Evolutionary conservation across 306 rosid genomes (phyloP), one percentile per base, ranked within the genome.

Genomic region (Dalbergia oliveri): DNA sequence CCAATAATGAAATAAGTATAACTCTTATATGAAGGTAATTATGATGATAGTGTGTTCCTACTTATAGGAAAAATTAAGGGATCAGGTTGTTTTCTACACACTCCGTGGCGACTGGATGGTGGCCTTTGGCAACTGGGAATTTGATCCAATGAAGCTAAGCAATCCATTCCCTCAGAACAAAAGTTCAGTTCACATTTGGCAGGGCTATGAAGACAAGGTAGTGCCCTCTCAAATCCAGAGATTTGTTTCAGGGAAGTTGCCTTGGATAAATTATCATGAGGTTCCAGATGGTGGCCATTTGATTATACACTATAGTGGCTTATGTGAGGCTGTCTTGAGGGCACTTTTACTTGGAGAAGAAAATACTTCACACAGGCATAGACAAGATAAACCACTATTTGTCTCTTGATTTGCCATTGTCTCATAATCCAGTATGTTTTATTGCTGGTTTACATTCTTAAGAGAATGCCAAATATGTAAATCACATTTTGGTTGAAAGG

Each of bases 271-370:
- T 64, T 94, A 94, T 56, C 95, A 94, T 83, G 99, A 94, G 83
- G 97, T 94, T 83, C 83, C 87, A 51, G 93, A 94, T 69, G 99
- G 99, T 45, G 99, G 99, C 6, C 99, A 94, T 86, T 84, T 94
- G 86, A 85, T 94, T 81, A 82, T 94, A 74, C 95, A 94, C 77
- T 94, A 94, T 72, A 67, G 80, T 68, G 97, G 99, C 45, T 45
- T 94, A 71, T 89, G 88, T 70, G 99, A 94, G 72, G 92, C 90
- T 60, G 91, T 94, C 87, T 76, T 94, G 56, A 93, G 86, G 61
- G 90, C 99, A 19, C 97, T 94, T 80, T 83, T 94, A 87, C 94
- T 93, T 65, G 94, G 97, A 71, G 94, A 94, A 84, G 92, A 94
- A 71, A 82, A 84, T 83, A 54, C 56, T 59, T 82, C 72, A 51